phyloP scores from a whole-genome alignment of 148 eudicot species.

The Fagopyrum homotropicum region DNA sequence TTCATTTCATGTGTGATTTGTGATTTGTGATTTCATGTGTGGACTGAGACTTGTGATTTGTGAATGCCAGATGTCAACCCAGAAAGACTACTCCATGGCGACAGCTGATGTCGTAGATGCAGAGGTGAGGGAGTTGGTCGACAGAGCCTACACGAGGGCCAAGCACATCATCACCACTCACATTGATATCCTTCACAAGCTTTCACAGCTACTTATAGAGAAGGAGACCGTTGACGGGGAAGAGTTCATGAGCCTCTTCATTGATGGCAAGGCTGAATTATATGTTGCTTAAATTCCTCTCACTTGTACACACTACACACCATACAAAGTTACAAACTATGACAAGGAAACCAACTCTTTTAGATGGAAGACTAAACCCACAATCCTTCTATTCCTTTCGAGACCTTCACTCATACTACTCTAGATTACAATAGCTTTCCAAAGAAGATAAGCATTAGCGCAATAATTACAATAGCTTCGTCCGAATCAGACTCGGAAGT shows the following conservation, averaged over 20 bases:
- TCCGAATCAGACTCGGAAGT: too few species aligned
- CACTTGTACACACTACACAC: too few species aligned
- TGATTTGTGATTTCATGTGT: not conserved
- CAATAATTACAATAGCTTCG: too few species aligned
- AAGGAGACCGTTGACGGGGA: constrained; percentile 98
- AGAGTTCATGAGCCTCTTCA: constrained; percentile 99
- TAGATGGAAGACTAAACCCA: too few species aligned
- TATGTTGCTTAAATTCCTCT: constrained; percentile 35
- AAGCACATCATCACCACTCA: constrained; percentile 72
- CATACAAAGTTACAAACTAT: too few species aligned
- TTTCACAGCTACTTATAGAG: constrained; percentile 85
- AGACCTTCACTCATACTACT: too few species aligned
- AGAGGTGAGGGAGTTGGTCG: constrained; percentile 92
- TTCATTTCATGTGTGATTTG: not conserved
- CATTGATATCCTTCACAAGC: constrained; percentile 90
- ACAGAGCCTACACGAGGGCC: constrained; percentile 72
- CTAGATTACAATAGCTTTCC: too few species aligned
- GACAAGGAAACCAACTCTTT: too few species aligned
- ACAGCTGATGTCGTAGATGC: constrained; percentile 91
- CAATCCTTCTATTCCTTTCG: too few species aligned
- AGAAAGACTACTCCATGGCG: constrained; percentile 99
- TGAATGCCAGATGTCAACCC: constrained; percentile 64
- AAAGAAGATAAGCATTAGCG: too few species aligned
- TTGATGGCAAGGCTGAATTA: constrained; percentile 95
- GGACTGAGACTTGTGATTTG: not conserved